Evolutionary conservation across 352 stramenopile species (phyloP), one percentile per base, ranked within the genome.

Genomic region (Phytopythium oedochilum): DNA sequence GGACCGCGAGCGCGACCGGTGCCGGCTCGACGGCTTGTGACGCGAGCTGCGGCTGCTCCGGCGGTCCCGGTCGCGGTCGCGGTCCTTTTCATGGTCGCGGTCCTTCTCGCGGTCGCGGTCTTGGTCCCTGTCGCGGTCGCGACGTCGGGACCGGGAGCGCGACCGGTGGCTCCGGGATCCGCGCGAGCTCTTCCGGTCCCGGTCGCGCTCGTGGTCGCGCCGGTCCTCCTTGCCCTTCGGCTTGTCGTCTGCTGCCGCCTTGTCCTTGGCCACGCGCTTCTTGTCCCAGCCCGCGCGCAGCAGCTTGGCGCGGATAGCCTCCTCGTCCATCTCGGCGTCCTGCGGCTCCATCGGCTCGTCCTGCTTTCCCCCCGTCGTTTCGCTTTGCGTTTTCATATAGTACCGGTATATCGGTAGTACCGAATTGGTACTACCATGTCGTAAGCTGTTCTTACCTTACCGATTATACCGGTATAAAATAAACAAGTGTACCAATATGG

Each of bases 221-320:
- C 55, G 35, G 40, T 51, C 67, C 17, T 55, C 53, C 34, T 40
- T 56, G 53, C 70, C 65, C 12, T 44, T 47, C 20, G 60, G 49
- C 36, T 63, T 59, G 44, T 29, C 12, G 10, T 34, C 67, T 61
- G 44, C 57, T 63, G 29, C 71, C n/a, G n/a, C 42, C 35, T 66
- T 59, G n/a, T 29, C 8, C 15, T 57, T 55, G 3, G 61, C 52
- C 35, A 59, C 35, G 48, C 65, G 67, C 20, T 70, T 75, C 56
- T 87, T 92, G 53, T 88, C 77, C 74, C 78, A 88, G 1, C 83
- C 78, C 38, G 78, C 75, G 39, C 86, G 73, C 36, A 77, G 80
- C 39, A 91, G 66, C 64, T 89, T 85, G 20, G 75, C 83, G 25
- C 83, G 80, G 43, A 91, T 90, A 29, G 73, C 66, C 29, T 87